A percentile compares a stretch with the other conserved stretches of the same genome.
Conservation (phyloP, 352 stramenopile genomes). For the Globisporangium spiculum region DNA sequence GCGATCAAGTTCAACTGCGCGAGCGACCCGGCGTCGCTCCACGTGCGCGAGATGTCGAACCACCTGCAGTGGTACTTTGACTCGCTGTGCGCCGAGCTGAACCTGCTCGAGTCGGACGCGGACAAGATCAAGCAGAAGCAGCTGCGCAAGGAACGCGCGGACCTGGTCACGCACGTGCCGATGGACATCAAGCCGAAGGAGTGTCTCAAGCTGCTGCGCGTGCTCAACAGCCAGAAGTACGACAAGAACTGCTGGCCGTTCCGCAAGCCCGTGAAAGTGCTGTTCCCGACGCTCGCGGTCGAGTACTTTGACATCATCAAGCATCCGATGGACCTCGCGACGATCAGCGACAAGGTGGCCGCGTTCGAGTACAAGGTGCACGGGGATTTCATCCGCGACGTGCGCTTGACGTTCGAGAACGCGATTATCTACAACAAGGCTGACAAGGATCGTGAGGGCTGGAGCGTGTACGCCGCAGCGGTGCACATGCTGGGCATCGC, state of each 20-base stretch:
- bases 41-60: conserved; percentile 78
- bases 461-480: conserved; percentile 78
- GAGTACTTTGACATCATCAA: conserved; percentile 86
- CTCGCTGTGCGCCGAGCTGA: conserved; percentile 70
- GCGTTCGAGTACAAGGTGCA: conserved; percentile 77
- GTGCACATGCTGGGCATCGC: conserved; percentile 66
- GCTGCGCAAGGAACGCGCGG: conserved; percentile 51
- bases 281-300: conserved; percentile 67
- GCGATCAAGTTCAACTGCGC: conserved; percentile 82
- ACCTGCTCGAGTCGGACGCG: conserved; percentile 26
- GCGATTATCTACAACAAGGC: conserved; percentile 76
- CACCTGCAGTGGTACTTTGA: conserved; percentile 86
- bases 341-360: conserved; percentile 62
- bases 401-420: conserved; percentile 84
- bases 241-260: conserved; percentile 88
- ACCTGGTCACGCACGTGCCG: conserved; percentile 45
- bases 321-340: conserved; percentile 78
- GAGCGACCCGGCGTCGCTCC: conserved; percentile 58
- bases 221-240: conserved; percentile 85
- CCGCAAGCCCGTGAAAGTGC: conserved; percentile 64
- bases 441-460: conserved; percentile 79
- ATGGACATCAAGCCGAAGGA: conserved; percentile 83
- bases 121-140: conserved; percentile 32
- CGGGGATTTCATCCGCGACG: conserved; percentile 78
- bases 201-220: conserved; percentile 71